Evolutionary conservation across 768 basidiomycete species (phyloP).

Genomic region (Psilocybe sp.): DNA sequence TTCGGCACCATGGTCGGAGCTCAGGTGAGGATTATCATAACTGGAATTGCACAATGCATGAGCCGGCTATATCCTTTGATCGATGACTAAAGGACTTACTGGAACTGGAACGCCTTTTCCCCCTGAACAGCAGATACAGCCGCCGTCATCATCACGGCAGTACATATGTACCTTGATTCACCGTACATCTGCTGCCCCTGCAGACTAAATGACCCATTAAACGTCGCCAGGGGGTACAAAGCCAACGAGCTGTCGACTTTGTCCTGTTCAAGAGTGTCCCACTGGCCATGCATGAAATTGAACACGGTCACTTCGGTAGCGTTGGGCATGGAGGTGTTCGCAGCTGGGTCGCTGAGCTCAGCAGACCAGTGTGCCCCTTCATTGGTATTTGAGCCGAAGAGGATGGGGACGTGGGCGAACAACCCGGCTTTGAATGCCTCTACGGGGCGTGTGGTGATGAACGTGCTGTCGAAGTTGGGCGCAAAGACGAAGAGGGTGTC

Average conservation of each 20-base stretch:
- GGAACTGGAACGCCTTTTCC: conserved; percentile 29
- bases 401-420: conserved; percentile 36
- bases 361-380: conserved; percentile 42
- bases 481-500: conserved; percentile 36
- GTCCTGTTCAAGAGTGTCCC: conserved; percentile 21
- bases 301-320: conserved; percentile 37
- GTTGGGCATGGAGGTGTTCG: conserved; percentile 36
- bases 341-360: conserved; percentile 26
- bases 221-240: conserved; percentile 33
- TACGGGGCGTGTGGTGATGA: conserved; percentile 32
- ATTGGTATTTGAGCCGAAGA: conserved; percentile 43
- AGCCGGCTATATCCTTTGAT: not conserved
- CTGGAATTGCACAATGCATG: conserved; percentile 14
- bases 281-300: conserved; percentile 41
- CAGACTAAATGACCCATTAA: conserved; percentile 30
- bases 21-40: conserved; percentile 38
- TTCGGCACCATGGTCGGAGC: conserved; percentile 35
- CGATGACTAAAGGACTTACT: conserved; percentile 20
- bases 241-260: conserved; percentile 29
- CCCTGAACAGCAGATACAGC: conserved; percentile 12
- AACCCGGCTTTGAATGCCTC: conserved; percentile 35
- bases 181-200: conserved; percentile 46
- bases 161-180: conserved; percentile 42
- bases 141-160: conserved; percentile 32
- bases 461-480: conserved; percentile 32